Conservation (phyloP, 2,329 filamentous ascomycete genomes). For the Purpureocillium lavendulum region DNA sequence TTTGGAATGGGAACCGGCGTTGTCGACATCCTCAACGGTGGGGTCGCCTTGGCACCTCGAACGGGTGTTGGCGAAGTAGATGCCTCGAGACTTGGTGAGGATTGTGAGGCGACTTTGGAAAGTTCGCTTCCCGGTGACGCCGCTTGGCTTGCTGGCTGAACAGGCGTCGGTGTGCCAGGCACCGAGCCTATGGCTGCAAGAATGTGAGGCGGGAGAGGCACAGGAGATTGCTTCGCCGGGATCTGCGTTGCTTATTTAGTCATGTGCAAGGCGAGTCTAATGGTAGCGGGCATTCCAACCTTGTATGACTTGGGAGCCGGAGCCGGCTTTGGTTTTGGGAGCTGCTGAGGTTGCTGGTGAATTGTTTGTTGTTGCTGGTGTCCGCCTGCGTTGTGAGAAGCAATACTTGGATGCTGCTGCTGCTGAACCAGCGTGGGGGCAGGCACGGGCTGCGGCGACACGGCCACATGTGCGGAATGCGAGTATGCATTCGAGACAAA, state of each 20-base stretch:
- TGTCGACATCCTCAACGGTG: constrained; percentile 23
- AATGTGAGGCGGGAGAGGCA: constrained; percentile 34
- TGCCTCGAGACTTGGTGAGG: background rate
- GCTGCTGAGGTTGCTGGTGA: constrained; percentile 1
- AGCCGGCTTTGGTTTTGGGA: constrained; percentile 14
- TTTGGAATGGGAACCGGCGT: constrained; percentile 24
- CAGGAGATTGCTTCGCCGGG: constrained; percentile 33
- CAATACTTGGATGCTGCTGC: too few species aligned
- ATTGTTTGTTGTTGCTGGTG: background rate
- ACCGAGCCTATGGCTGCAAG: constrained; percentile 29
- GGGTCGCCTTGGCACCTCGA: constrained; percentile 11
- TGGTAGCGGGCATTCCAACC: constrained; percentile 19
- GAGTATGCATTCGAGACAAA: too few species aligned
- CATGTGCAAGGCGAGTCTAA: constrained; percentile 14
- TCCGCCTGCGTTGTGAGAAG: background rate
- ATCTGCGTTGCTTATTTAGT: constrained; percentile 21
- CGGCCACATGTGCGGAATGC: too few species aligned
- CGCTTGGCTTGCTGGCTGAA: constrained; percentile 8
- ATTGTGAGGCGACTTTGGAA: too few species aligned
- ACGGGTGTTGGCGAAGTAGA: background rate
- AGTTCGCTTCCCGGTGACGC: constrained; percentile 1
- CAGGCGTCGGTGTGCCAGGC: constrained; percentile 10
- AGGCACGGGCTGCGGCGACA: too few species aligned
- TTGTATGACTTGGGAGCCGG: constrained; percentile 20
- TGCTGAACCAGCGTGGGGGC: too few species aligned